These are phyloP conservation scores for Xerocomus brunneocitrinus DNA, from an alignment of 768 basidiomycete genomes.

Conservation along the genomic window DNA sequence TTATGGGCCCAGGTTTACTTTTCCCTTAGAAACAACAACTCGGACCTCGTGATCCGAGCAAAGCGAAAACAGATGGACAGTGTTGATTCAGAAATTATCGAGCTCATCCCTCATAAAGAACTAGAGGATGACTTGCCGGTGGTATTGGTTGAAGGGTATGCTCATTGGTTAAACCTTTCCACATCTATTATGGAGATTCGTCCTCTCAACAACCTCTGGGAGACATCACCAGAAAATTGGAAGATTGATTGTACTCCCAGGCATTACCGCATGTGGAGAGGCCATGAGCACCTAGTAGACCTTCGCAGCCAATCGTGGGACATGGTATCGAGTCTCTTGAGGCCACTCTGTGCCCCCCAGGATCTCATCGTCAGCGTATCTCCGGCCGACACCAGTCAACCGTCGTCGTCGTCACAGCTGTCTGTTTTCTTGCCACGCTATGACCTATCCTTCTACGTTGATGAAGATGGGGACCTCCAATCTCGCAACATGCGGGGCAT, in stretches of 20 bases:
- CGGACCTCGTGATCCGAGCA: conserved; percentile 15
- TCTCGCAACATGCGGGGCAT: conserved; percentile 37
- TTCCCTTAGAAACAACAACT: conserved; percentile 20
- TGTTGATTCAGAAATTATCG: not conserved
- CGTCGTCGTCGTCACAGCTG: conserved; percentile 7
- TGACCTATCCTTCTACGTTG: conserved; percentile 36
- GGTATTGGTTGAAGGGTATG: conserved; percentile 2
- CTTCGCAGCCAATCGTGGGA: conserved; percentile 20
- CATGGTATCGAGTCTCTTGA: conserved; percentile 17
- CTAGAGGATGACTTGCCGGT: conserved; percentile 16
- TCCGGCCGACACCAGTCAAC: not conserved
- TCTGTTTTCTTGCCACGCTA: conserved; percentile 36
- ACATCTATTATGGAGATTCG: conserved; percentile 23
- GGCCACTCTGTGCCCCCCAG: conserved; percentile 6
- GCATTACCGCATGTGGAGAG: conserved; percentile 1
- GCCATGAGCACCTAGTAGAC: conserved; percentile 17
- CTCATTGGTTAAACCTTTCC: conserved; percentile 28
- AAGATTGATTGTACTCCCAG: conserved; percentile 4
- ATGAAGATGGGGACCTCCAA: conserved; percentile 29
- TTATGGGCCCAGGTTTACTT: not conserved
- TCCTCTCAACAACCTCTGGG: conserved; percentile 18
- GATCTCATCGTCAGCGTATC: conserved; percentile 17
- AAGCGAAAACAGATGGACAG: not conserved
- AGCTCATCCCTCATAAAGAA: conserved; percentile 18
- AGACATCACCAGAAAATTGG: conserved; percentile 19